Percentiles rank a stretch among this genome's conserved stretches.
These are phyloP conservation scores for Pythium apleroticum DNA, from an alignment of 352 stramenopile species.

Conservation along the genomic window DNA sequence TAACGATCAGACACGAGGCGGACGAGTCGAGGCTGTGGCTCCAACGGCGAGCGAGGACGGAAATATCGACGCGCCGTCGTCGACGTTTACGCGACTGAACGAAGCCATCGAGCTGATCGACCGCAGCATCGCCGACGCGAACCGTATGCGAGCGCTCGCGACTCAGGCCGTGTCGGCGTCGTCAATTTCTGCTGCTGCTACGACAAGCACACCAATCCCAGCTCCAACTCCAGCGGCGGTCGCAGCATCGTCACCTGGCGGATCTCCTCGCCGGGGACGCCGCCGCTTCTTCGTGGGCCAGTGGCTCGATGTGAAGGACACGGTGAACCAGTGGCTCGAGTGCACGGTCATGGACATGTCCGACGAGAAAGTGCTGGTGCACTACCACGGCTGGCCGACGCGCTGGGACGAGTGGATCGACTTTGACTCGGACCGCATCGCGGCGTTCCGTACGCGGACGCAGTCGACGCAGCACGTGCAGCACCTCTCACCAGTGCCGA, in stretches of 20 bases:
- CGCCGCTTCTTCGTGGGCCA: slow-evolving; percentile 89
- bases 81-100: neutral
- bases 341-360: slow-evolving; percentile 93
- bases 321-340: slow-evolving; percentile 98
- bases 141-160: neutral
- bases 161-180: neutral
- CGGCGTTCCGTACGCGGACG: slow-evolving; percentile 95
- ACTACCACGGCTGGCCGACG: slow-evolving; percentile 97
- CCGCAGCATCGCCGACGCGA: neutral
- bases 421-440: slow-evolving; percentile 92
- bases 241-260: neutral
- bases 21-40: neutral
- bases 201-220: neutral
- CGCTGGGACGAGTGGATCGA: slow-evolving; percentile 98
- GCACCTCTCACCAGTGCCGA: slow-evolving; percentile 59
- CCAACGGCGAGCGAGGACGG: neutral
- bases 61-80: neutral
- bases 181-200: neutral
- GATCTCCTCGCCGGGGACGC: slow-evolving; percentile 29
- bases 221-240: neutral
- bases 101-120: neutral
- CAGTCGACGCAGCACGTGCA: slow-evolving; percentile 43
- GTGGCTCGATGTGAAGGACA: slow-evolving; percentile 97
- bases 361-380: slow-evolving; percentile 88
- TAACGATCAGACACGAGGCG: neutral